Percentiles rank a stretch among this genome's conserved stretches.
Conservation (phyloP, 1,284 basidiomycete genomes). For the Microbotryum saponariae region DNA sequence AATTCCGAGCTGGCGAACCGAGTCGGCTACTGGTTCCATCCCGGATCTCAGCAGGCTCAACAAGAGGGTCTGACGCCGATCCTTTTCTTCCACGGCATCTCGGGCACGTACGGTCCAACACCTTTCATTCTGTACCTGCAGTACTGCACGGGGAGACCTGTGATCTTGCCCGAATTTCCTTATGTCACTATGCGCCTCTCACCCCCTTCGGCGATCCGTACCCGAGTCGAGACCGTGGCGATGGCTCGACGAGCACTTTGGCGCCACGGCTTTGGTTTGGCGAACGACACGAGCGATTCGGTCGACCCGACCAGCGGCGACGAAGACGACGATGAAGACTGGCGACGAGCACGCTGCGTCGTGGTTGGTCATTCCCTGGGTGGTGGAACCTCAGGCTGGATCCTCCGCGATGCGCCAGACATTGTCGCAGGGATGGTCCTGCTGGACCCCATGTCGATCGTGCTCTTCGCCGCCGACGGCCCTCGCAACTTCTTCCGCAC, state of each 20-base stretch:
- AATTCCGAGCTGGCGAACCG: constrained; percentile 1
- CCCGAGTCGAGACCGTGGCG: constrained; percentile 24
- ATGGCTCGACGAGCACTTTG: constrained; percentile 22
- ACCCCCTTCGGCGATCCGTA: constrained; percentile 17
- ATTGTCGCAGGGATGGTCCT: constrained; percentile 24
- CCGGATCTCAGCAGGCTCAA: constrained; percentile 7
- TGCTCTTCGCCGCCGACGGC: constrained; percentile 18
- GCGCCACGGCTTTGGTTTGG: constrained; percentile 29
- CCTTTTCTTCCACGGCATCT: constrained; percentile 27
- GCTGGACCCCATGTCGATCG: constrained; percentile 26
- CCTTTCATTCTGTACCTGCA: constrained; percentile 13
- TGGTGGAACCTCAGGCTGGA: constrained; percentile 15
- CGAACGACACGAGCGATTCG: constrained; percentile 4
- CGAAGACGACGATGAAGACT: constrained; percentile 17
- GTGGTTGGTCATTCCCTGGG: constrained; percentile 26
- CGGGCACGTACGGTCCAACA: constrained; percentile 13
- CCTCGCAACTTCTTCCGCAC: constrained; percentile 30
- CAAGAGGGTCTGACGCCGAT: constrained; percentile 11
- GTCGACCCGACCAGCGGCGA: not conserved
- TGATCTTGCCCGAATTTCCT: constrained; percentile 26
- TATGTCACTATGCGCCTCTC: constrained; percentile 29
- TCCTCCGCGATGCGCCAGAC: constrained; percentile 29
- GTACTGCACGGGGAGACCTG: constrained; percentile 15
- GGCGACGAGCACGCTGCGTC: constrained; percentile 22
- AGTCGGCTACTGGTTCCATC: constrained; percentile 27